Conservation (phyloP, 169 alveolate species). For the Cryptosporidium tyzzeri region DNA sequence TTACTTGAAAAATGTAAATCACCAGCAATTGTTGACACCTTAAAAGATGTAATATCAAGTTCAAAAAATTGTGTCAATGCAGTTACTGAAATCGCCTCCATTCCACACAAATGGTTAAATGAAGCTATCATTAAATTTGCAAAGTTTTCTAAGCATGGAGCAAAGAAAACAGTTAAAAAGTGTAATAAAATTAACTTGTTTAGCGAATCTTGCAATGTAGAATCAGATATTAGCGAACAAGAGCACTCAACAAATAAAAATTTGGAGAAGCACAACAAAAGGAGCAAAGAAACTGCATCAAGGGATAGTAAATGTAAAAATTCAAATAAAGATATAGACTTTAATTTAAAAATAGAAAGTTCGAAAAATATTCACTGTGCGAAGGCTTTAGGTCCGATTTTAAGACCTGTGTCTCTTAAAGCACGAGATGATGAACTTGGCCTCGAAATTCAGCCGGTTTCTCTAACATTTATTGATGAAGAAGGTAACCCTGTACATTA, state of each 20-base stretch:
- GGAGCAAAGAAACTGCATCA: neutral
- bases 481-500: conserved; percentile 52
- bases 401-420: conserved; percentile 48
- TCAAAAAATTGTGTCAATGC: conserved; percentile 23
- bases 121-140: conserved; percentile 4
- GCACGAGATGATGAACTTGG: neutral
- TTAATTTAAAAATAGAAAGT: neutral
- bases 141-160: neutral
- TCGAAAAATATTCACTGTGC: conserved; percentile 37
- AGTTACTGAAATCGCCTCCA: neutral
- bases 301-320: neutral
- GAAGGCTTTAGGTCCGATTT: conserved; percentile 42
- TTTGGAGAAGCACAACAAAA: neutral
- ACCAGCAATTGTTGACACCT: conserved; percentile 1
- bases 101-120: conserved; percentile 23
- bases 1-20: conserved; percentile 32
- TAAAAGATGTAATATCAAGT: neutral
- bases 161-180: neutral
- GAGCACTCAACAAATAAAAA: neutral
- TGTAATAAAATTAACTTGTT: neutral
- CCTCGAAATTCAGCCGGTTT: conserved; percentile 58
- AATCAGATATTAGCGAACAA: neutral
- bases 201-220: neutral
- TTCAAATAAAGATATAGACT: neutral
- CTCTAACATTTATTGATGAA: conserved; percentile 56